A percentile compares a stretch with the other conserved stretches of the same genome.
Conservation (phyloP, 805 yeast genomes). For the Blastobotrys terrestris region DNA sequence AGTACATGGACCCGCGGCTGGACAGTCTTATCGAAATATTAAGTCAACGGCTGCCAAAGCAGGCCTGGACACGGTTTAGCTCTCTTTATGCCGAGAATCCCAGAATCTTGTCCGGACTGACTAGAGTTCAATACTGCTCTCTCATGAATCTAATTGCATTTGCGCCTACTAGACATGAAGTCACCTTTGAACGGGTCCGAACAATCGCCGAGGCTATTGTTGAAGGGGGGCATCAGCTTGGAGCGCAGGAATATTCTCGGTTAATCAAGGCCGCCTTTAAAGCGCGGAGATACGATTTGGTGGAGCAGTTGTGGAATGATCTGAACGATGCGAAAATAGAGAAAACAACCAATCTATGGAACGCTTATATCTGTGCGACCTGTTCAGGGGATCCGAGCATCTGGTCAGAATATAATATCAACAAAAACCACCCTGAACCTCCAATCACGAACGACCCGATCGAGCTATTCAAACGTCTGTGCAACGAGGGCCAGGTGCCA, state of each 20-base stretch:
- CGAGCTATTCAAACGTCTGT: conserved; percentile 24
- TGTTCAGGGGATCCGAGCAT: conserved; percentile 24
- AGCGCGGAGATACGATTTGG: conserved; percentile 17
- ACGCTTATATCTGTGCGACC: conserved; percentile 28
- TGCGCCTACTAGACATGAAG: neutral
- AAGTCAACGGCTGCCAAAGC: neutral
- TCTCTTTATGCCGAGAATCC: conserved; percentile 10
- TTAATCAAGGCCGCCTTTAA: conserved; percentile 26
- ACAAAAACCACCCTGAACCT: conserved; percentile 12
- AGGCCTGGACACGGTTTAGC: conserved; percentile 15
- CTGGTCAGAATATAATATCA: conserved; percentile 21
- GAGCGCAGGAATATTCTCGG: conserved; percentile 21
- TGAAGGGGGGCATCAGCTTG: conserved; percentile 15
- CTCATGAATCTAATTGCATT: conserved; percentile 6
- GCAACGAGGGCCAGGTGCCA: conserved; percentile 25
- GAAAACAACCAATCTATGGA: conserved; percentile 28
- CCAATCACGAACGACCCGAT: conserved; percentile 18
- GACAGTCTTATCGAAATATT: neutral
- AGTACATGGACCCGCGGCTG: neutral
- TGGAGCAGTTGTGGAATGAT: conserved; percentile 26
- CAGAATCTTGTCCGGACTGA: conserved; percentile 6
- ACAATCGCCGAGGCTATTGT: conserved; percentile 16
- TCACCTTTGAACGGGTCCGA: conserved; percentile 6
- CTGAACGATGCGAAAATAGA: conserved; percentile 16
- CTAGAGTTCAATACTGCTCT: conserved; percentile 2